phyloP scores from a whole-genome alignment of 768 basidiomycete species.

The Naganishia antarctica region DNA sequence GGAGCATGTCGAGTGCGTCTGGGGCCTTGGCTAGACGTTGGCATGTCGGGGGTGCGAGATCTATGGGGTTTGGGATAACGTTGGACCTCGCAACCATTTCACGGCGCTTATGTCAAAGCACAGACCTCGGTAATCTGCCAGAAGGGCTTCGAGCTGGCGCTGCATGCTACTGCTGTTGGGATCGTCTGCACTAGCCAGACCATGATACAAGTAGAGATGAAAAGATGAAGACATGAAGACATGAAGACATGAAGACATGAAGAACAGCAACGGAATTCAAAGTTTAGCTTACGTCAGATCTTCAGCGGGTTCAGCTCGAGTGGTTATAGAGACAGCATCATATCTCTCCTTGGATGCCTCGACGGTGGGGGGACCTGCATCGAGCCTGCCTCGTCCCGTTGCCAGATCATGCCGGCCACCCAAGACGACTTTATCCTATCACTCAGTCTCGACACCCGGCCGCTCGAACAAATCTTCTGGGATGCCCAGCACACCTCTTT shows the following conservation, averaged over 20 bases:
- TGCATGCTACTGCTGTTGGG: not conserved
- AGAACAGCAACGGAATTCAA: no score
- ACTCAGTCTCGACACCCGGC: constrained; percentile 12
- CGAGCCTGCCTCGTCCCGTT: no score
- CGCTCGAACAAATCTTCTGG: constrained; percentile 18
- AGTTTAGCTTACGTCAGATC: no score
- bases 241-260: no score
- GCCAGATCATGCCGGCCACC: not conserved
- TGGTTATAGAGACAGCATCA: no score
- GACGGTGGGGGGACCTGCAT: no score
- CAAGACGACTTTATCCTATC: constrained; percentile 10
- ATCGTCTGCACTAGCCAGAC: no score
- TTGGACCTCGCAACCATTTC: not conserved
- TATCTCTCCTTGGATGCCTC: no score
- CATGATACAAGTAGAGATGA: no score
- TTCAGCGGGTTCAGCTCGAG: no score
- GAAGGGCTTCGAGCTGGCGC: not conserved
- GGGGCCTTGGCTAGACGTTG: not conserved
- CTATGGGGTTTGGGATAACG: not conserved
- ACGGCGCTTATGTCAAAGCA: not conserved
- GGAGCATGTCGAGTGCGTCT: constrained; percentile 1
- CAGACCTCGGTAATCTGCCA: constrained; percentile 8
- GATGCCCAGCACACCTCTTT: constrained; percentile 5
- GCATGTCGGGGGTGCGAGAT: not conserved
- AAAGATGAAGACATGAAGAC: no score